Conservation (phyloP, 176 grass and related monocot species). For the Neostapfia colusana region DNA sequence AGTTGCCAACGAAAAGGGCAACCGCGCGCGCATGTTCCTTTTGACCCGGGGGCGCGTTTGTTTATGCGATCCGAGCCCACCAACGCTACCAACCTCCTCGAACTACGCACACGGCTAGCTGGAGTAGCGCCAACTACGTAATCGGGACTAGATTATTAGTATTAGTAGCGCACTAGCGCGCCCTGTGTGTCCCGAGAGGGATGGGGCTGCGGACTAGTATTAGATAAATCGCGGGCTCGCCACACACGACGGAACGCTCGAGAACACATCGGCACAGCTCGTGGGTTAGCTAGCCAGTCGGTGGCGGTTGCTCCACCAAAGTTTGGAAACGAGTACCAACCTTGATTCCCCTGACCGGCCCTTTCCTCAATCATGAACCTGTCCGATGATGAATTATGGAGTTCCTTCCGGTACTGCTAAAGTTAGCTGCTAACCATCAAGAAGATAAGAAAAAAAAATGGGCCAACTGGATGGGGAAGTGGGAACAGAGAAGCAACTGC, state of each 20-base stretch:
- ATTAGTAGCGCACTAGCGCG: not conserved
- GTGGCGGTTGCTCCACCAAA: constrained; percentile 52
- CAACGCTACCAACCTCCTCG: constrained; percentile 33
- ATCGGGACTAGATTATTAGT: constrained; percentile 40
- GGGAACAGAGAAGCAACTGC: not conserved
- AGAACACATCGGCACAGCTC: constrained; percentile 30
- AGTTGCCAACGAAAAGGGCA: constrained; percentile 24
- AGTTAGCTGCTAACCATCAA: constrained; percentile 21
- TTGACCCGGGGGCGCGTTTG: constrained; percentile 15
- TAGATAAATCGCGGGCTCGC: not conserved
- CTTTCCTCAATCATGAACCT: not conserved
- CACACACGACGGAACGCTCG: constrained; percentile 30
- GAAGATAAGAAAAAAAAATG: not conserved
- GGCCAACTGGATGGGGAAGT: not conserved
- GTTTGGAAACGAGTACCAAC: constrained; percentile 45
- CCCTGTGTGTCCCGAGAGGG: not conserved
- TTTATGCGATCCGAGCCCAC: constrained; percentile 31
- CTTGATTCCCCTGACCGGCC: not conserved
- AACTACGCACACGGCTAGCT: not conserved
- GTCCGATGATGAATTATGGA: not conserved
- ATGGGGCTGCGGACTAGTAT: not conserved
- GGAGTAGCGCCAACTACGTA: constrained; percentile 31
- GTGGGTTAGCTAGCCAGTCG: constrained; percentile 38
- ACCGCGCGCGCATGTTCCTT: constrained; percentile 14
- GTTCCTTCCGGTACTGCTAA: not conserved